Percentiles rank a stretch among this genome's conserved stretches.
Conservation (phyloP, 345 rosid genomes). For the Citrus inodora region DNA sequence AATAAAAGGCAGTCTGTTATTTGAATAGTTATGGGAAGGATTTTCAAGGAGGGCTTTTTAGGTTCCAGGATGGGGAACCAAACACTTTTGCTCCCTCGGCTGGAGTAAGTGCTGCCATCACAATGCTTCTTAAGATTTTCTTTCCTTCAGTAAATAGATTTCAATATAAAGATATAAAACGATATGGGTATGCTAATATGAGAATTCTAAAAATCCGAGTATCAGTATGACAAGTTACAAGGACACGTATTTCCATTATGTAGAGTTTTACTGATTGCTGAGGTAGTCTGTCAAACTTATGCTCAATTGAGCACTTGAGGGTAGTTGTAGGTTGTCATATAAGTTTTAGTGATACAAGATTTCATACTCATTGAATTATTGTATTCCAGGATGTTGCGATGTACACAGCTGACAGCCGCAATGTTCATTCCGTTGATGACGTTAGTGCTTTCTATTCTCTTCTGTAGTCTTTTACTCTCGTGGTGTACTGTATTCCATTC, state of each 20-base stretch:
- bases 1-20: slow-evolving; percentile 90
- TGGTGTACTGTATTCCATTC: background rate
- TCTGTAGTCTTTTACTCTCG: background rate
- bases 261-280: background rate
- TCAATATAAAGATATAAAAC: background rate
- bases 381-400: slow-evolving; percentile 66
- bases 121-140: background rate
- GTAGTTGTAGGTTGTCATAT: background rate
- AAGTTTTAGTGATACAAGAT: background rate
- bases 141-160: background rate
- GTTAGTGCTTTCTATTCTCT: slow-evolving; percentile 23
- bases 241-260: background rate
- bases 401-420: slow-evolving; percentile 85
- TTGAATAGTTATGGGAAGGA: slow-evolving; percentile 66
- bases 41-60: slow-evolving; percentile 81
- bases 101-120: slow-evolving; percentile 56
- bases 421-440: slow-evolving; percentile 89
- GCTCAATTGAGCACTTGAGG: background rate
- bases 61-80: slow-evolving; percentile 80
- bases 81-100: slow-evolving; percentile 52
- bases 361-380: background rate
- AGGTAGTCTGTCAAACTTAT: background rate
- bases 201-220: background rate
- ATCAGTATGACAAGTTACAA: background rate
- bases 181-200: background rate